Conservation (phyloP, 2,329 filamentous ascomycete genomes). For the Didymella keratinophila region DNA sequence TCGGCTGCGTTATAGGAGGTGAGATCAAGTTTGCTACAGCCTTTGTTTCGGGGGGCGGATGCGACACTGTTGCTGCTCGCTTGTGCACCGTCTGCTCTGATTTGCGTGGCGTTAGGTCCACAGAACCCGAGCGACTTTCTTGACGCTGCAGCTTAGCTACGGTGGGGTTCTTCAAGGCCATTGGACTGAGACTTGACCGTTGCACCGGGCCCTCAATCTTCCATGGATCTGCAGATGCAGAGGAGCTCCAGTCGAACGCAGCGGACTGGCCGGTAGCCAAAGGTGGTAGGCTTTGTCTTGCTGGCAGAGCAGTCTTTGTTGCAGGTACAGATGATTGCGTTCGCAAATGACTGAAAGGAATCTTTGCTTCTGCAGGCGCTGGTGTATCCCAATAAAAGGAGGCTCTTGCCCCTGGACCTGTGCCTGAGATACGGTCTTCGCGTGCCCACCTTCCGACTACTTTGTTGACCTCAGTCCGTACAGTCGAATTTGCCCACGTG, state of each 20-base stretch:
- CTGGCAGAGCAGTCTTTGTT: slow-evolving; percentile 26
- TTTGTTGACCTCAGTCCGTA: slow-evolving; percentile 47
- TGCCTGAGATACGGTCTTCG: slow-evolving; percentile 50
- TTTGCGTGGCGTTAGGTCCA: slow-evolving; percentile 28
- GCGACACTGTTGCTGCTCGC: slow-evolving; percentile 23
- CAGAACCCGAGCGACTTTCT: slow-evolving; percentile 31
- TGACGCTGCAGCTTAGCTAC: slow-evolving; percentile 29
- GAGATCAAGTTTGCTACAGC: slow-evolving; percentile 24
- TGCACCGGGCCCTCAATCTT: slow-evolving; percentile 25
- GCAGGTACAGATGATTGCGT: slow-evolving; percentile 34
- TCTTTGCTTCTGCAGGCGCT: slow-evolving; percentile 29
- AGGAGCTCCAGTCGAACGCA: slow-evolving; percentile 49
- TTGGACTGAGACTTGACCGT: slow-evolving; percentile 30
- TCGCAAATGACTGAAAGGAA: slow-evolving; percentile 29
- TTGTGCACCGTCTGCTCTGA: slow-evolving; percentile 23
- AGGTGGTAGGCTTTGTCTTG: slow-evolving; percentile 32
- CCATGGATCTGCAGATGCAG: slow-evolving; percentile 33
- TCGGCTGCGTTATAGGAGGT: slow-evolving; percentile 15
- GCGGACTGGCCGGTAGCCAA: slow-evolving; percentile 32
- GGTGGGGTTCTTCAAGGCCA: slow-evolving; percentile 25
- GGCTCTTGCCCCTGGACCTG: slow-evolving; percentile 43
- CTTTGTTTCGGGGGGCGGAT: slow-evolving; percentile 24
- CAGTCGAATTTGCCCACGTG: slow-evolving; percentile 46
- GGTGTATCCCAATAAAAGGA: slow-evolving; percentile 51
- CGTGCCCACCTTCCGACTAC: slow-evolving; percentile 48